Percentiles rank a stretch among this genome's conserved stretches.
These are phyloP conservation scores for Zygosaccharomyces lentus DNA, from an alignment of 805 yeast species.

Conservation along the genomic window DNA sequence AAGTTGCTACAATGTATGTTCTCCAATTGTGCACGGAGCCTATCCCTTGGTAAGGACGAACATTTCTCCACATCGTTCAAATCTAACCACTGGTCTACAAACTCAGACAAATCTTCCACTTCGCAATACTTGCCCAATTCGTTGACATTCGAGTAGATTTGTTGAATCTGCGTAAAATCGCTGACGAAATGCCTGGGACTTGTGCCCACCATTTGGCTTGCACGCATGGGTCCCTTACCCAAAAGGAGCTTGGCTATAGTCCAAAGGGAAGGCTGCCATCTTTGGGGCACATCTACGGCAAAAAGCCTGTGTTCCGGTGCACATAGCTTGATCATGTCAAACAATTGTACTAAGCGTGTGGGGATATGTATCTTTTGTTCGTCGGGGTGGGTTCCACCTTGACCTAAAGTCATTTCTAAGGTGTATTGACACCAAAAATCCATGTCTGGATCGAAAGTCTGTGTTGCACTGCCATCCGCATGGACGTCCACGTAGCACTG, in stretches of 20 bases:
- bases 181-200: conserved; percentile 11
- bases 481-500: conserved; percentile 25
- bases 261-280: conserved; percentile 15
- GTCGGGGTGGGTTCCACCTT: background rate
- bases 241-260: conserved; percentile 9
- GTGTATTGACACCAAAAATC: conserved; percentile 29
- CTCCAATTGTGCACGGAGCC: conserved; percentile 11
- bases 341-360: conserved; percentile 26
- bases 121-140: conserved; percentile 17
- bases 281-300: conserved; percentile 25
- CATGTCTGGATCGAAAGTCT: conserved; percentile 14
- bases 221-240: conserved; percentile 7
- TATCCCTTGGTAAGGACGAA: conserved; percentile 3
- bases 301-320: conserved; percentile 29
- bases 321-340: conserved; percentile 19
- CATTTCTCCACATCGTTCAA: conserved; percentile 7
- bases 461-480: conserved; percentile 6
- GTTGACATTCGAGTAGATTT: conserved; percentile 20
- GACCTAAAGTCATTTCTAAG: conserved; percentile 8
- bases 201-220: conserved; percentile 15
- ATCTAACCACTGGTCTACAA: conserved; percentile 28
- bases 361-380: conserved; percentile 22
- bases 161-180: conserved; percentile 21
- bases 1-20: conserved; percentile 9
- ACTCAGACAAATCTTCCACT: conserved; percentile 19